Evolutionary conservation across 1,139 yeast species (phyloP).

Genomic region (Nadsonia starkeyi-henricii): DNA sequence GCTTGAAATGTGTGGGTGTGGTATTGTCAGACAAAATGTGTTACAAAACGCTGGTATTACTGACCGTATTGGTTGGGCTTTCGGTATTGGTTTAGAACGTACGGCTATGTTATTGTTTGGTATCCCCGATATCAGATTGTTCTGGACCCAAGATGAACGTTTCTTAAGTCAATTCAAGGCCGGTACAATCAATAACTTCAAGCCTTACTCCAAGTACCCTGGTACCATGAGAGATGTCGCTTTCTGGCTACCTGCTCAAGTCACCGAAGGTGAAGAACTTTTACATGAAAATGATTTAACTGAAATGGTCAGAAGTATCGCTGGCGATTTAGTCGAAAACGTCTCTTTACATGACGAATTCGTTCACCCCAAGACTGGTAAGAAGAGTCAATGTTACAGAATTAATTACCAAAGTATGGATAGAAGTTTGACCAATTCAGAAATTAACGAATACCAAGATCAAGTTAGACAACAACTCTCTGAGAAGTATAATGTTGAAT

Average conservation of each 20-base stretch:
- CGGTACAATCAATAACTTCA: conserved; percentile 57
- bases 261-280: conserved; percentile 18
- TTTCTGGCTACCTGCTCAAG: conserved; percentile 57
- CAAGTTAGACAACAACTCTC: conserved; percentile 44
- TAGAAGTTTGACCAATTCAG: conserved; percentile 69
- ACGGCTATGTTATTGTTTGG: conserved; percentile 92
- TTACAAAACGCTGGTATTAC: conserved; percentile 56
- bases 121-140: conserved; percentile 84
- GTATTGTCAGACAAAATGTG: conserved; percentile 72
- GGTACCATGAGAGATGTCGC: conserved; percentile 79
- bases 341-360: conserved; percentile 74
- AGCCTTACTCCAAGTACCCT: conserved; percentile 85
- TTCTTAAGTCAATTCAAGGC: conserved; percentile 57
- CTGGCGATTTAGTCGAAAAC: conserved; percentile 81
- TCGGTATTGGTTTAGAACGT: conserved; percentile 91
- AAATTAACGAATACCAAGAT: conserved; percentile 58
- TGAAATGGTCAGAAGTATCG: conserved; percentile 74
- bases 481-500: conserved; percentile 40
- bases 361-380: conserved; percentile 68
- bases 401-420: conserved; percentile 94
- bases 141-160: conserved; percentile 80
- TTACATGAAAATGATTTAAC: conserved; percentile 82
- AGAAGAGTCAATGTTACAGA: conserved; percentile 72
- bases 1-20: conserved; percentile 96
- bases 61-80: conserved; percentile 82